phyloP scores from a whole-genome alignment of 2,329 filamentous ascomycete genomes.

The Trichophyton benhamiae region DNA sequence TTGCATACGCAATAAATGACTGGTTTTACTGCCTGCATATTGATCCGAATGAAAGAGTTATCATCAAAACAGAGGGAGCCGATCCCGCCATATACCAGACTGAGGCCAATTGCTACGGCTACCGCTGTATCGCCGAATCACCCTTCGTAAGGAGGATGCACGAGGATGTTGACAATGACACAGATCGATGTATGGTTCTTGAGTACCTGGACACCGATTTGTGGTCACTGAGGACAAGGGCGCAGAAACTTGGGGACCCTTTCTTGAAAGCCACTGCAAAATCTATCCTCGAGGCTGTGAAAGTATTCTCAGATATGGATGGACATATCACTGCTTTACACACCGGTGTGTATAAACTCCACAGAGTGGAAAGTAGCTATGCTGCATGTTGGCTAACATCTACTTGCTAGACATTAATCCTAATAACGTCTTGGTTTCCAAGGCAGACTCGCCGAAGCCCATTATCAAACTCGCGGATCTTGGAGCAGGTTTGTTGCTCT shows the following conservation, averaged over 20 bases:
- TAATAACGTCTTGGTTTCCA: slow-evolving; percentile 12
- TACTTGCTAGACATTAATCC: slow-evolving; percentile 8
- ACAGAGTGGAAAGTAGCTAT: no score
- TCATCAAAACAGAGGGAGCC: slow-evolving; percentile 6
- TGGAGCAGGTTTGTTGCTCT: not conserved
- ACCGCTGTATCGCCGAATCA: slow-evolving; percentile 6
- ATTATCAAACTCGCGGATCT: slow-evolving; percentile 10
- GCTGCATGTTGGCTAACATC: not conserved
- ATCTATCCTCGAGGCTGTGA: slow-evolving; percentile 10
- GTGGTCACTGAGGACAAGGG: slow-evolving; percentile 6
- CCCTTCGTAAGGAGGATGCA: slow-evolving; percentile 6
- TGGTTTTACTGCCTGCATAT: not conserved
- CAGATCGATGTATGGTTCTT: slow-evolving; percentile 11
- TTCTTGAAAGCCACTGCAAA: slow-evolving; percentile 8
- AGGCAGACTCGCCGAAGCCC: slow-evolving; percentile 1
- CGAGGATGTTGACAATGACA: slow-evolving; percentile 10
- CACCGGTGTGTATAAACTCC: slow-evolving; percentile 2
- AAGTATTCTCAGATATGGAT: slow-evolving; percentile 11
- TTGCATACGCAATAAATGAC: slow-evolving; percentile 8
- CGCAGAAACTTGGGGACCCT: not conserved
- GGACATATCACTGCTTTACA: slow-evolving; percentile 9
- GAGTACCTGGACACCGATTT: slow-evolving; percentile 12
- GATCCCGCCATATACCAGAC: slow-evolving; percentile 2
- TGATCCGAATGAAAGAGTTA: not conserved
- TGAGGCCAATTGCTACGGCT: slow-evolving; percentile 7